A percentile compares a stretch with the other conserved stretches of the same genome.
Evolutionary conservation across 1,139 yeast genomes (phyloP).

Genomic region (Taiozyma onychis): DNA sequence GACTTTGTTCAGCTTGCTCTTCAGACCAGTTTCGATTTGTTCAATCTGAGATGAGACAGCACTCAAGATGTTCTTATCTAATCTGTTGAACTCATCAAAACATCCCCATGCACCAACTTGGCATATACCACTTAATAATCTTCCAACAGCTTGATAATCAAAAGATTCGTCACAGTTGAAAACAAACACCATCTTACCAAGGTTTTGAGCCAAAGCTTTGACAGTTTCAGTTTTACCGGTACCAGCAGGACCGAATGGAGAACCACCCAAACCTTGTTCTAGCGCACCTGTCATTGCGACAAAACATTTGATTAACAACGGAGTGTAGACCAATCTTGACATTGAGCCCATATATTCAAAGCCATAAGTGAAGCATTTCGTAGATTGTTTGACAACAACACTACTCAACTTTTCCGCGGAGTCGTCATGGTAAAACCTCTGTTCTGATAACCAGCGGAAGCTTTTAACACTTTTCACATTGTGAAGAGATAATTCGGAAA

Average conservation of each 20-base stretch:
- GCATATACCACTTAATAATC: slow-evolving; percentile 78
- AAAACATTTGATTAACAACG: slow-evolving; percentile 61
- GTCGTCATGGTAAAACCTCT: slow-evolving; percentile 40
- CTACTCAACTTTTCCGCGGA: slow-evolving; percentile 27
- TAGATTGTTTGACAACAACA: slow-evolving; percentile 50
- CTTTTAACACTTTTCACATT: slow-evolving; percentile 17
- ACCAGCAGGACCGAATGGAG: slow-evolving; percentile 96
- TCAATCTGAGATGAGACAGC: slow-evolving; percentile 85
- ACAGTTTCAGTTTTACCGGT: slow-evolving; percentile 95
- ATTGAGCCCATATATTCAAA: slow-evolving; percentile 80
- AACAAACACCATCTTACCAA: slow-evolving; percentile 80
- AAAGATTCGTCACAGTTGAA: slow-evolving; percentile 90
- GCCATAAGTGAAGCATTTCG: slow-evolving; percentile 55
- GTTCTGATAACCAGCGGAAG: slow-evolving; percentile 49
- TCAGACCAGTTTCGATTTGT: slow-evolving; percentile 54
- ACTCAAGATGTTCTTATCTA: slow-evolving; percentile 66
- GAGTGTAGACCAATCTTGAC: slow-evolving; percentile 73
- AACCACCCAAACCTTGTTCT: slow-evolving; percentile 74
- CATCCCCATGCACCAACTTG: slow-evolving; percentile 94
- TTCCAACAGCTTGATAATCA: slow-evolving; percentile 74
- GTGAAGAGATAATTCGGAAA: slow-evolving; percentile 24
- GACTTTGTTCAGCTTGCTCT: slow-evolving; percentile 25
- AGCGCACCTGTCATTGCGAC: slow-evolving; percentile 72
- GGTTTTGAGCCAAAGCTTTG: slow-evolving; percentile 73
- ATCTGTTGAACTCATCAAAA: slow-evolving; percentile 90